Evolutionary conservation across 176 grass and related monocot species (phyloP), one percentile per base, ranked within the genome.

Genomic region (Thalia dealbata): DNA sequence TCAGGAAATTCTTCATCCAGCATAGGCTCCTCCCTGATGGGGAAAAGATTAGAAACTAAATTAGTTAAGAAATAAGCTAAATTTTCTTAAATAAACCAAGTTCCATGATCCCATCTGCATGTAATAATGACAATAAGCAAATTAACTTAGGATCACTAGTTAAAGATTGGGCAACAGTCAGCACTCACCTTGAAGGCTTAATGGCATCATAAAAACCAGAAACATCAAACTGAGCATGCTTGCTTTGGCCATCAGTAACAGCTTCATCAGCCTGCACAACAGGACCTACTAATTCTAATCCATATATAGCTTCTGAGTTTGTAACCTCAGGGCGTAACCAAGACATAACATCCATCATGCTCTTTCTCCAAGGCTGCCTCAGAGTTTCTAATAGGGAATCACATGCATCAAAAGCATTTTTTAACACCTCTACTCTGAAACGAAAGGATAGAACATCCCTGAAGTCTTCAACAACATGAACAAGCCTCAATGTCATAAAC

Each of bases 331-430:
- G 89, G 58, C 83, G 84, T 62, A 96, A 75, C 92, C 92, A 96
- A 50, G 80, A 75, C 87, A 96, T 84, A 18, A 84, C 71, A 82
- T 90, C 92, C 89, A 92, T 84, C 87, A 92, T 81, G 67, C 89
- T 96, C 79, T 88, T 96, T 71, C 84, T 89, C 89, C 93, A 90
- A 0, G 93, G 89, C 79, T 88, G 87, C 78, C 87, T 91, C 0
- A 72, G 54, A 11, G 86, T 88, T 73, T 96, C 89, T 70, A 96
- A 58, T 24, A 96, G 71, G 13, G 89, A 96, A 11, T 86, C 72
- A 3, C 87, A 92, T 25, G 81, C 76, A 1, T 60, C 62, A 73
- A 90, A 92, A 55, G 82, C 93, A 82, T 0, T 71, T 74, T 81
- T 83, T 78, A 82, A 79, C 74, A 92, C 54, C 82, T 92, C 84